Conservation (phyloP, 2,329 filamentous ascomycete species). For the Trichoderma arundinaceum region DNA sequence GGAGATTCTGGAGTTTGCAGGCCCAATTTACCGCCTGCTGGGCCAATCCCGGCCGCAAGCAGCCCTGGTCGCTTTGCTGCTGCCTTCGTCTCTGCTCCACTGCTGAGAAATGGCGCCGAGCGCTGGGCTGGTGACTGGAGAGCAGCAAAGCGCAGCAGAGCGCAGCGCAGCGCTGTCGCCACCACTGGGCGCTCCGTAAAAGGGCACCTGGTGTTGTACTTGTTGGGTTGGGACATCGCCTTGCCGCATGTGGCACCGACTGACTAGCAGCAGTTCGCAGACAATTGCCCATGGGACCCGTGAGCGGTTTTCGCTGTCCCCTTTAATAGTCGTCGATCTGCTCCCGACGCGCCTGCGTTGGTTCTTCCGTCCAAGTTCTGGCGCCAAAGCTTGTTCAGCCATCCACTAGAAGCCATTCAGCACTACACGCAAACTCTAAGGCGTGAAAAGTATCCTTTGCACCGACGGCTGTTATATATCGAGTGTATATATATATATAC, state of each 20-base stretch:
- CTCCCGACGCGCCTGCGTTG: slow-evolving; percentile 27
- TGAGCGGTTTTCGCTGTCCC: slow-evolving; percentile 27
- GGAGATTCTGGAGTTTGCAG: slow-evolving; percentile 30
- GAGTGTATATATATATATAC: no score
- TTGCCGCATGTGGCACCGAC: neutral
- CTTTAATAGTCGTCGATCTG: slow-evolving; percentile 30
- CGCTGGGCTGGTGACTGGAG: slow-evolving; percentile 8
- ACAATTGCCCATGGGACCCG: slow-evolving; percentile 15
- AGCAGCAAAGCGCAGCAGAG: no score
- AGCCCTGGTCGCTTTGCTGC: slow-evolving; percentile 27
- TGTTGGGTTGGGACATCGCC: neutral
- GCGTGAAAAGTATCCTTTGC: neutral
- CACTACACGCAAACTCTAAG: slow-evolving; percentile 4
- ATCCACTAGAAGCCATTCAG: neutral
- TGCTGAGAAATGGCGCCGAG: slow-evolving; percentile 21
- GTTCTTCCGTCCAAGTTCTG: slow-evolving; percentile 16
- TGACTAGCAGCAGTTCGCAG: slow-evolving; percentile 28
- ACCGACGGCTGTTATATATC: no score
- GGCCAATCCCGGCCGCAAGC: slow-evolving; percentile 29
- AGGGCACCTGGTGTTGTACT: neutral
- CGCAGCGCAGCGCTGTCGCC: slow-evolving; percentile 1
- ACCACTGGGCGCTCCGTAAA: slow-evolving; percentile 25
- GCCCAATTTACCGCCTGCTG: slow-evolving; percentile 2
- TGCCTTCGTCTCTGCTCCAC: slow-evolving; percentile 31
- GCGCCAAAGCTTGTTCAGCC: slow-evolving; percentile 26